Base-by-base conservation (phyloP, 2,329 filamentous ascomycete genomes). In the Ilyonectria mors-panacis region DNA sequence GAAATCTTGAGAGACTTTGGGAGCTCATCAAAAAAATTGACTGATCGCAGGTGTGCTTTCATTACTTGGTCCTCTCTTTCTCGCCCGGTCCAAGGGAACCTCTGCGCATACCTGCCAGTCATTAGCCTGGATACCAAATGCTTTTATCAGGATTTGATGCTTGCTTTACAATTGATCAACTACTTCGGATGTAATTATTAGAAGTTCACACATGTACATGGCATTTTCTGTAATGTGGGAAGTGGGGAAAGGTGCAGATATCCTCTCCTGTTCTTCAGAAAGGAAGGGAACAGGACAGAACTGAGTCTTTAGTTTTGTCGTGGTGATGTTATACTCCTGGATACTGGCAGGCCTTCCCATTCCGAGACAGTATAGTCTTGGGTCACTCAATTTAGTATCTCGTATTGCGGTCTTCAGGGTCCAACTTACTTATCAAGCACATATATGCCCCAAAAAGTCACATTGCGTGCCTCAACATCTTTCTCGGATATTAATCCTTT, bases 221-320 rank as follows among this genome's bases (percentile, higher is more conserved):
- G 48, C 54, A 45, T 64, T 67, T 33, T 67, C 60, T 7, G 62
- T 67, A 9, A 67, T 67, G 21, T 67, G 65, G 6, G 60, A 59
- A 1, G 65, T 67, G 12, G 65, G 55, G 37, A 39, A 64, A 17
- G 65, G 65, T 4, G 67, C 12, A 9, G 59, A 63, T 23, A 63
- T 63, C 4, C 15, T 39, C 4, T 33, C 42, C 33, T 63, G 51
- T 12, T 63, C 51, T n/a, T 48, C 51, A 1, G 51, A 56, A 26
- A 63, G 59, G 17, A 42, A 35, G 12, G 51, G 21, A 21, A 56
- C 23, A 23, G 51, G 51, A 4, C 21, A 39, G 21, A 47, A 33
- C 13, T 56, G 30, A 21, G 23, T 33, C 15, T 39, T 63, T 23
- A 42, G 59, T 28, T 63, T 63, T 4, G 51, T 56, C 42, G 59